Evolutionary conservation across 768 basidiomycete genomes (phyloP), one percentile per base, ranked within the genome.

Genomic region (Grammothele lineata): DNA sequence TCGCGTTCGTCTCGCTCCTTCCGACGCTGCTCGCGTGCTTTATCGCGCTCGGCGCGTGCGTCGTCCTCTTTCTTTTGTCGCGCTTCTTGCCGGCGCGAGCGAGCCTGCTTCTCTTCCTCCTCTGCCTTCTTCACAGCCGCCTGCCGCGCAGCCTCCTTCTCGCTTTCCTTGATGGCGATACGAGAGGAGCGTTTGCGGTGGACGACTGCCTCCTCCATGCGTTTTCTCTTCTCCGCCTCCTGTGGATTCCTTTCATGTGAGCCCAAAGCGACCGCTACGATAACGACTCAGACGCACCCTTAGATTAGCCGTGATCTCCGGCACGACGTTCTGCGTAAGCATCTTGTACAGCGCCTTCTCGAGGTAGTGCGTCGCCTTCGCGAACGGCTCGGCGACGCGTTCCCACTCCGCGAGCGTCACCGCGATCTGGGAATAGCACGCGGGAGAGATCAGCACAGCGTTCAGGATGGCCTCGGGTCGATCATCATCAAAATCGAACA

Each of bases 121-220:
- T 91, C 87, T 3, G 70, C 76, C 50, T 76, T 78, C 56, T 70
- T 76, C 48, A 72, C 69, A n/a, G 79, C 78, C 7, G 77, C 74
- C 21, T 78, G 64, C 27, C 78, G 72, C 18, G 83, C 82, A 52
- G 86, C 81, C 63, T 92, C 87, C 55, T 79, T 81, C 63, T 89
- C 90, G 27, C 70, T 78, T 62, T 95, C 92, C 56, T 81, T 85
- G 32, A 83, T 68, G 3, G 90, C 87, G 47, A 96, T 81, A 25
- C 94, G 86, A 15, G 90, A 90, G 0, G 92, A 95, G 19, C 93
- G 85, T 64, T 97, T 96, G 49, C 93, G 82, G 50, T 89, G 87
- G 21, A 80, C 77, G 11, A 93, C 68, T 2, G 88, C 87, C 53
- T 87, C 85, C 51, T 89, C 85, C 41, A 87, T 50, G 12, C 73